Percentiles rank a stretch among this genome's conserved stretches.
Conservation (phyloP, 495 filamentous ascomycete genomes). For the Acidomyces sp. region DNA sequence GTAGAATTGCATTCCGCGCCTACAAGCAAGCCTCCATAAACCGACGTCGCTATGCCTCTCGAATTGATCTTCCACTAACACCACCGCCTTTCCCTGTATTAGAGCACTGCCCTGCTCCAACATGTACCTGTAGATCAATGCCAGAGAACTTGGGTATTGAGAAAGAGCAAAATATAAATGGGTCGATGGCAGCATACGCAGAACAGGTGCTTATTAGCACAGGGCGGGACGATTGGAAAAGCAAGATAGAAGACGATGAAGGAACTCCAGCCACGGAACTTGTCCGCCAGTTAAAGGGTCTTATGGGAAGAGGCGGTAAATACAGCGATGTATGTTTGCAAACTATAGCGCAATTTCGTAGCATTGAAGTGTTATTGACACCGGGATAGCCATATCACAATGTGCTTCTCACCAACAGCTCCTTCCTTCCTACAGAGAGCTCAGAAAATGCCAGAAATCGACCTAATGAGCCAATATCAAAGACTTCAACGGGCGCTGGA, state of each 20-base stretch:
- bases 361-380: background rate
- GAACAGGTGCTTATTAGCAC: constrained; percentile 77
- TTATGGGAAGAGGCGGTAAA: constrained; percentile 51
- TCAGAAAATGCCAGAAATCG: too few relatives aligned
- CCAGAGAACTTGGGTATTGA: constrained; percentile 68
- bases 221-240: constrained; percentile 65
- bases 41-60: constrained; percentile 7
- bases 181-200: constrained; percentile 64
- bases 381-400: constrained; percentile 61
- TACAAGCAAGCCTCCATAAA: background rate
- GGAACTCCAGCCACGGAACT: constrained; percentile 44
- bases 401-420: constrained; percentile 58
- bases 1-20: constrained; percentile 1
- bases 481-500: background rate
- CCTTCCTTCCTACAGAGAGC: constrained; percentile 45
- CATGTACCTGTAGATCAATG: constrained; percentile 54
- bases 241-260: constrained; percentile 51
- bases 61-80: constrained; percentile 15
- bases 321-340: constrained; percentile 56
- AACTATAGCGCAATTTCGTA: background rate
- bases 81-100: constrained; percentile 36
- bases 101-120: constrained; percentile 55
- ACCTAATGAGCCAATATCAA: constrained; percentile 1
- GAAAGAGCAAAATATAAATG: constrained; percentile 49
- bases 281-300: constrained; percentile 53